phyloP scores from a whole-genome alignment of 2,329 filamentous ascomycete species.

The Arthrocladium fulminans region DNA sequence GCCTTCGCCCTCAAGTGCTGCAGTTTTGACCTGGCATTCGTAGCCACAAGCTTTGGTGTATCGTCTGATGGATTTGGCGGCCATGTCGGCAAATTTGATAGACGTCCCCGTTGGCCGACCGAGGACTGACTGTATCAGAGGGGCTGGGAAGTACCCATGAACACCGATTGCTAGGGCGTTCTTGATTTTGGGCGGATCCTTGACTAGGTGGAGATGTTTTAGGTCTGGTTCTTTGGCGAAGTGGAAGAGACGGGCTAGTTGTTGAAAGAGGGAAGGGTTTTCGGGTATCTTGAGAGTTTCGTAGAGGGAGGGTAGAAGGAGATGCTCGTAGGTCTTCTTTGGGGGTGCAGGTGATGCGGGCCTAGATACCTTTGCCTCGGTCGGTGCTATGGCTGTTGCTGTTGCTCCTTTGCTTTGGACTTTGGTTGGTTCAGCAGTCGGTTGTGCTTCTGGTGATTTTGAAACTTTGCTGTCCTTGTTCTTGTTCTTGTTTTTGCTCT shows the following conservation, averaged over 20 bases:
- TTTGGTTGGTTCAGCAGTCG: conserved; percentile 25
- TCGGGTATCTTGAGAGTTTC: conserved; percentile 38
- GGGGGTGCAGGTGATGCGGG: conserved; percentile 19
- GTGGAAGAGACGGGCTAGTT: conserved; percentile 37
- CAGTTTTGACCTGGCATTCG: conserved; percentile 77
- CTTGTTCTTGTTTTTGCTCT: conserved; percentile 12
- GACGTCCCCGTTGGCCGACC: conserved; percentile 95
- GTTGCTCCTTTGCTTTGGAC: conserved; percentile 21
- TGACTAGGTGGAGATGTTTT: conserved; percentile 63
- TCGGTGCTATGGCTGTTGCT: conserved; percentile 17
- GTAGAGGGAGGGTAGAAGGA: conserved; percentile 41
- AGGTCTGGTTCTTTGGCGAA: conserved; percentile 49
- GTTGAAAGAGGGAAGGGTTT: conserved; percentile 57
- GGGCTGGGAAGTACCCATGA: conserved; percentile 86
- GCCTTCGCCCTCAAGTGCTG: conserved; percentile 89
- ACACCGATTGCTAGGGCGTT: conserved; percentile 89
- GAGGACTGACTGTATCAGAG: conserved; percentile 77
- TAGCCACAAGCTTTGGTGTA: conserved; percentile 72
- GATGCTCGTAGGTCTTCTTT: conserved; percentile 33
- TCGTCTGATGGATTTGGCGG: conserved; percentile 69
- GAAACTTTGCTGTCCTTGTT: conserved; percentile 14
- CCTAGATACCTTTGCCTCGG: conserved; percentile 20
- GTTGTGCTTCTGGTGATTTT: conserved; percentile 25
- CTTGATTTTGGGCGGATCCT: conserved; percentile 62
- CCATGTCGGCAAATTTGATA: conserved; percentile 81